phyloP scores from a whole-genome alignment of 2,329 filamentous ascomycete genomes.

The Trichoderma sp. region DNA sequence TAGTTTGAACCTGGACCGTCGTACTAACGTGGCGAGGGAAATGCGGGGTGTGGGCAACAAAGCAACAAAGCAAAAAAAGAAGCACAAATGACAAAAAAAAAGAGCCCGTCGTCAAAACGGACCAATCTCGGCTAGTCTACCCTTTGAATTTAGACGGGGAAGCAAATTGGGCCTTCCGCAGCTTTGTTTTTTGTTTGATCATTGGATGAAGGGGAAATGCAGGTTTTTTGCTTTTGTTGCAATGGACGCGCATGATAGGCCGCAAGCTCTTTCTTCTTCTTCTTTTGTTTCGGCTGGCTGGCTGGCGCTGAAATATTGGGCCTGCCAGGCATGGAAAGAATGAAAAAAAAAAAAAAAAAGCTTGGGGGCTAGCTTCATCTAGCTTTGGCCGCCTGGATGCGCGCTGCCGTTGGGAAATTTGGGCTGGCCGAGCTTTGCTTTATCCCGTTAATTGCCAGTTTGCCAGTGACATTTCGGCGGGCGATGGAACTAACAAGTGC shows the following conservation, averaged over 20 bases:
- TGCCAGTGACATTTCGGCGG: conserved; percentile 7
- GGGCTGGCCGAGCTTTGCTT: background rate
- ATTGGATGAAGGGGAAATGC: background rate
- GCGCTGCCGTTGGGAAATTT: background rate
- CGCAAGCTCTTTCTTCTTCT: background rate
- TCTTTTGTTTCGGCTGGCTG: background rate
- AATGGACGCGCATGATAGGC: background rate
- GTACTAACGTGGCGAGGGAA: background rate
- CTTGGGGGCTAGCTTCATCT: conserved; percentile 1
- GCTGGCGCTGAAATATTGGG: background rate
- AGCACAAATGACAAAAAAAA: background rate
- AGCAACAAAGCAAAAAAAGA: background rate
- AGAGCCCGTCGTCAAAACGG: background rate
- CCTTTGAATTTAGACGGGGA: background rate
- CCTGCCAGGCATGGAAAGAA: background rate
- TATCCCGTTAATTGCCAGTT: background rate
- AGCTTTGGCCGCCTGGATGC: conserved; percentile 7
- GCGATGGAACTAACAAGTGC: background rate
- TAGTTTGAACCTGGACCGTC: background rate
- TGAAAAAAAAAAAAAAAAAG: background rate
- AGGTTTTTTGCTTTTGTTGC: background rate
- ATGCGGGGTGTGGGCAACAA: conserved; percentile 9
- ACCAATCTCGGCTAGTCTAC: background rate
- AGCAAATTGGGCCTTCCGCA: background rate
- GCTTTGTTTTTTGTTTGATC: background rate